These are phyloP conservation scores for Eimeria maxima DNA, from an alignment of 169 alveolate genomes.

Conservation along the genomic window DNA sequence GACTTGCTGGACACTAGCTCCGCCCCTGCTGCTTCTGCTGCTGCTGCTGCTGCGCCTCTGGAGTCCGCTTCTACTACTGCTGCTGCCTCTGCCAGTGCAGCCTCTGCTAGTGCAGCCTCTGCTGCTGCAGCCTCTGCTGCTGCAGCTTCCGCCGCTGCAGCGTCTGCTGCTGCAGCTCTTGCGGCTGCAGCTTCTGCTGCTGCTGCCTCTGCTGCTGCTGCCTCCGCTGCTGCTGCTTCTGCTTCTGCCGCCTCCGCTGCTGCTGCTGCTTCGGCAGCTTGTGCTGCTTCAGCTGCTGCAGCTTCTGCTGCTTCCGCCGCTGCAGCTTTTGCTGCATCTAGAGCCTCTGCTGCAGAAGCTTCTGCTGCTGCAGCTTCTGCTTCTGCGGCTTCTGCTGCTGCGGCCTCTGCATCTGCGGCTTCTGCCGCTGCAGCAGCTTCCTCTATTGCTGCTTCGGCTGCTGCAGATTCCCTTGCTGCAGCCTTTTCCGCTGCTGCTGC, in stretches of 20 bases:
- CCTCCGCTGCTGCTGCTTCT: neutral
- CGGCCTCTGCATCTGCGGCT: neutral
- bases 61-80: neutral
- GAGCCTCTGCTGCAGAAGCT: neutral
- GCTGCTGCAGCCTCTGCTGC: neutral
- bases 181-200: neutral
- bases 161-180: neutral
- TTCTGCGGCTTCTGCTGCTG: neutral
- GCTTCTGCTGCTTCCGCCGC: neutral
- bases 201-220: neutral
- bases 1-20: neutral
- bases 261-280: neutral
- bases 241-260: neutral
- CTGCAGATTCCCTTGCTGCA: neutral
- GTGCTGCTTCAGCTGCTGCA: neutral
- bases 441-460: neutral
- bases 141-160: neutral
- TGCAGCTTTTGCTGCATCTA: slow-evolving; percentile 9
- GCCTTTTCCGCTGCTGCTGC: slow-evolving; percentile 10
- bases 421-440: neutral
- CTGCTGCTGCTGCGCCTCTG: neutral
- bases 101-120: neutral
- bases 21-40: neutral
- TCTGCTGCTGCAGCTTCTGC: neutral
- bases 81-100: neutral